A percentile compares a stretch with the other conserved stretches of the same genome.
Evolutionary conservation across 163 green algal genomes (phyloP).

Genomic region (Smithsoniella earleae): DNA sequence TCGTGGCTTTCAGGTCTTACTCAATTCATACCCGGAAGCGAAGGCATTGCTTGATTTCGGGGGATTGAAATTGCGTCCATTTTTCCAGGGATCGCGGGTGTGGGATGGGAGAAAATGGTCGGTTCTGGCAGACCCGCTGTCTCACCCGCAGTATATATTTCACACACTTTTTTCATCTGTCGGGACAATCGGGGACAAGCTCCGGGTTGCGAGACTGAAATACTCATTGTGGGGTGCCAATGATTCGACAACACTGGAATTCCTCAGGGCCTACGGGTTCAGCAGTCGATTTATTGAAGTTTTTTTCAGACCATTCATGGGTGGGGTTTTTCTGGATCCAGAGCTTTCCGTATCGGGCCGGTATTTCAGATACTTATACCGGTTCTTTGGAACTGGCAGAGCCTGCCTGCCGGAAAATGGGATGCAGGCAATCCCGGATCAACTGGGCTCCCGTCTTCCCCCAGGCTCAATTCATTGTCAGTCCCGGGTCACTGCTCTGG

Average conservation of each 20-base stretch:
- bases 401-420: constrained; percentile 89
- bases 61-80: constrained; percentile 72
- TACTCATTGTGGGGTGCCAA: too few relatives aligned
- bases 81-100: constrained; percentile 88
- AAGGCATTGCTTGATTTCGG: constrained; percentile 64
- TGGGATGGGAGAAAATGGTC: too few relatives aligned
- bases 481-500: constrained; percentile 42
- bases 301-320: constrained; percentile 97
- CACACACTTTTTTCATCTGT: too few relatives aligned
- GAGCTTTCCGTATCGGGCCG: constrained; percentile 63
- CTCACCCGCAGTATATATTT: too few relatives aligned
- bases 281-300: constrained; percentile 65
- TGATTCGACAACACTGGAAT: too few relatives aligned
- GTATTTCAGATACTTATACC: constrained; percentile 87
- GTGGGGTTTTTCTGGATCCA: constrained; percentile 95
- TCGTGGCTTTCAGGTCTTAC: constrained; percentile 96
- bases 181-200: too few relatives aligned
- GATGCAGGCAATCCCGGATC: constrained; percentile 76
- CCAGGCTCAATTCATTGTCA: constrained; percentile 8
- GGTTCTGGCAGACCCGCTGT: too few relatives aligned
- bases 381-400: constrained; percentile 75
- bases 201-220: too few relatives aligned
- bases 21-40: constrained; percentile 80
- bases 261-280: too few relatives aligned
- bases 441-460: constrained; percentile 60